phyloP scores from a whole-genome alignment of 2,329 filamentous ascomycete genomes.

The Hymenoscyphus salicellus region DNA sequence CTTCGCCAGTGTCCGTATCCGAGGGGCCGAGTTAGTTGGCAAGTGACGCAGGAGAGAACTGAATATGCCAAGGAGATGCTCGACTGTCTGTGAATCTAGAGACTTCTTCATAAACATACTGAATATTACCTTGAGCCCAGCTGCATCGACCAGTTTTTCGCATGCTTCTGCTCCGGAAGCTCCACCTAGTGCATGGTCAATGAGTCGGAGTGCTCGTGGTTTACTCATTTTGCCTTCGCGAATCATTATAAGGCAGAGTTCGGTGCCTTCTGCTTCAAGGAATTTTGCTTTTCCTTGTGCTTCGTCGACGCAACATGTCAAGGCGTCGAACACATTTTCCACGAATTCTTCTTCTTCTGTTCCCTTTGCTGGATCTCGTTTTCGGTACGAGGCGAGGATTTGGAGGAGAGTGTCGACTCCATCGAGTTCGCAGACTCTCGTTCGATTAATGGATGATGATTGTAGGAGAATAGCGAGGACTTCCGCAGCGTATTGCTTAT shows the following conservation, averaged over 20 bases:
- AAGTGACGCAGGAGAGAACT: constrained; percentile 76
- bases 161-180: constrained; percentile 61
- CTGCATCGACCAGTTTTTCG: constrained; percentile 73
- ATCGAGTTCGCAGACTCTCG: constrained; percentile 61
- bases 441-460: constrained; percentile 63
- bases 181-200: constrained; percentile 77
- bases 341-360: constrained; percentile 92
- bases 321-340: constrained; percentile 85
- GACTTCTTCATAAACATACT: constrained; percentile 79
- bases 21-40: constrained; percentile 70
- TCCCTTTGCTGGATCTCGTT: constrained; percentile 79
- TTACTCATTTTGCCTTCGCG: constrained; percentile 84
- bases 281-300: constrained; percentile 74
- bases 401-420: constrained; percentile 79
- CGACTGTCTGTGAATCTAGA: constrained; percentile 62
- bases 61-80: constrained; percentile 84
- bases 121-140: constrained; percentile 81
- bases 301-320: constrained; percentile 79
- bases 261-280: constrained; percentile 84
- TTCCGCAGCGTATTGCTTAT: constrained; percentile 93
- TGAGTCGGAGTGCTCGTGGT: constrained; percentile 69
- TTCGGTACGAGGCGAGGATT: constrained; percentile 78
- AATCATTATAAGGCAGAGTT: constrained; percentile 88
- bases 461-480: constrained; percentile 86
- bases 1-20: constrained; percentile 85